phyloP scores from a whole-genome alignment of 2,329 filamentous ascomycete species.

The Neobulgaria alba region DNA sequence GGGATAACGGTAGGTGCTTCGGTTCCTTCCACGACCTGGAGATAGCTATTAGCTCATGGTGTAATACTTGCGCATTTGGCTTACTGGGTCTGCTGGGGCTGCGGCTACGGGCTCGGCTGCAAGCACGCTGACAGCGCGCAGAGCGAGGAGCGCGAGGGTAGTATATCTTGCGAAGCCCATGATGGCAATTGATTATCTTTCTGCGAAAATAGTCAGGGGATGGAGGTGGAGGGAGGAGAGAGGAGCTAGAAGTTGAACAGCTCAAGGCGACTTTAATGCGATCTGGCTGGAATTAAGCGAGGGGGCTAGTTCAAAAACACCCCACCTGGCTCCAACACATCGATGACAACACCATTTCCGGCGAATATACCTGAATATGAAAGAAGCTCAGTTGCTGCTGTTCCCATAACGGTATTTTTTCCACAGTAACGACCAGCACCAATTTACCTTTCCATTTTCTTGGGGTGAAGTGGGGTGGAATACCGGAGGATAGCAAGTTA shows the following conservation, averaged over 20 bases:
- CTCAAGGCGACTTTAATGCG: neutral
- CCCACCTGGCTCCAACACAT: neutral
- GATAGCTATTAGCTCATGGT: neutral
- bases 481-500: no score
- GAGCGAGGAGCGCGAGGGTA: slow-evolving; percentile 61
- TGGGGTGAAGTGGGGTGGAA: no score
- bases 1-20: slow-evolving; percentile 23
- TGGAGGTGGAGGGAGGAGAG: neutral
- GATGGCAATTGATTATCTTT: slow-evolving; percentile 26
- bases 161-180: slow-evolving; percentile 72
- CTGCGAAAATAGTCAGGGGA: neutral
- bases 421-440: no score
- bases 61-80: neutral
- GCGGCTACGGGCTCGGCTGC: slow-evolving; percentile 36
- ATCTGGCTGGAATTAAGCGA: neutral
- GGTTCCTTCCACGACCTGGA: slow-evolving; percentile 21
- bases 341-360: no score
- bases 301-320: neutral
- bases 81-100: neutral
- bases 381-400: no score
- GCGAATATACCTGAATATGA: no score
- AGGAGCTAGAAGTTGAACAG: neutral
- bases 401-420: no score
- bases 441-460: no score
- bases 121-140: slow-evolving; percentile 57